A percentile compares a stretch with the other conserved stretches of the same genome.
Evolutionary conservation across 2,329 filamentous ascomycete genomes (phyloP).

Genomic region (Pseudonectria foliicola): DNA sequence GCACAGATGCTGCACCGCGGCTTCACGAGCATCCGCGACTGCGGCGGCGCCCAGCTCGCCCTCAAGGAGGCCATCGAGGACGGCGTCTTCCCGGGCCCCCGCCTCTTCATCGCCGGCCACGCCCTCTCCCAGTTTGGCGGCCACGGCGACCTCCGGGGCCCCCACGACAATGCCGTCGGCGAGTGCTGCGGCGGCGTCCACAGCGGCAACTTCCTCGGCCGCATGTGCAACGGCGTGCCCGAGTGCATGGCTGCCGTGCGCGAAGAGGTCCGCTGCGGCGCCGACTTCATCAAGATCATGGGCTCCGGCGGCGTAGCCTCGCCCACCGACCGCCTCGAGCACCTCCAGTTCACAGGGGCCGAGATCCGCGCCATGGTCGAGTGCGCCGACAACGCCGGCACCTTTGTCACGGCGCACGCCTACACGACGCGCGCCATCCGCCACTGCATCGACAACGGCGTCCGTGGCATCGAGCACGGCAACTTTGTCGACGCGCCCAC

Average conservation of each 20-base stretch:
- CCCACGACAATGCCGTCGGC: constrained; percentile 23
- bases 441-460: constrained; percentile 48
- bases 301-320: constrained; percentile 47
- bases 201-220: constrained; percentile 26
- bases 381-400: constrained; percentile 40
- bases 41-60: constrained; percentile 46
- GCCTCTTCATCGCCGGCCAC: constrained; percentile 47
- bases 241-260: constrained; percentile 45
- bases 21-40: constrained; percentile 52
- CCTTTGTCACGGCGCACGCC: constrained; percentile 50
- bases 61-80: constrained; percentile 49
- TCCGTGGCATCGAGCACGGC: constrained; percentile 42
- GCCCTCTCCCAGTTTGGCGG: constrained; percentile 52
- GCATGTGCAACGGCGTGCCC: constrained; percentile 45
- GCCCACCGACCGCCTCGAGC: constrained; percentile 45
- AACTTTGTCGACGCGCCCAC: constrained; percentile 34
- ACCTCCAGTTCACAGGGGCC: constrained; percentile 47
- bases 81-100: constrained; percentile 43
- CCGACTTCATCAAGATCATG: constrained; percentile 59
- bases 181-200: constrained; percentile 38
- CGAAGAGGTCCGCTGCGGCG: constrained; percentile 47
- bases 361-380: constrained; percentile 48
- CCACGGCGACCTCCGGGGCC: constrained; percentile 42
- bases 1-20: constrained; percentile 46
- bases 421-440: constrained; percentile 48